A percentile compares a stretch with the other conserved stretches of the same genome.
These are phyloP conservation scores for Leucoagaricus sp. DNA, from an alignment of 1,284 basidiomycete genomes.

Conservation along the genomic window DNA sequence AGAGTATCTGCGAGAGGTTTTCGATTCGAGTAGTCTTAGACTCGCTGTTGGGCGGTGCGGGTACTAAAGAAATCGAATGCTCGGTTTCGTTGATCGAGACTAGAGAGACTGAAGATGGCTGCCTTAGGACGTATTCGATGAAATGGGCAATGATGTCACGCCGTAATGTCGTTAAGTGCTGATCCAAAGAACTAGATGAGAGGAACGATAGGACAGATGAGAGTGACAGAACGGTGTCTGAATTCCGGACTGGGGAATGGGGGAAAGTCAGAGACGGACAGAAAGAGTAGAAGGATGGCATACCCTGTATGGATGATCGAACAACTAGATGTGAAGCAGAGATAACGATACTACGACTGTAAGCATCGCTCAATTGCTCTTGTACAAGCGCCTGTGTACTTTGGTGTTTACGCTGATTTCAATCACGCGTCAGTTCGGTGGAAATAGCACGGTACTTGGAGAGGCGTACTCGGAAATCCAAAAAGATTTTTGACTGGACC, in stretches of 20 bases:
- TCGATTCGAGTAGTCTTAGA: constrained; percentile 44
- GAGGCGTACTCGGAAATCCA: constrained; percentile 58
- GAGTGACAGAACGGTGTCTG: constrained; percentile 52
- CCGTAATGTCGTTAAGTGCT: constrained; percentile 59
- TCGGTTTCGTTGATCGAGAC: constrained; percentile 36
- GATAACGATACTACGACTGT: constrained; percentile 54
- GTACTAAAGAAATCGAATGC: constrained; percentile 47
- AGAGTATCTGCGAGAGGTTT: constrained; percentile 53
- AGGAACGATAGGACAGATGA: constrained; percentile 60
- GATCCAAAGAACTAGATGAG: constrained; percentile 51
- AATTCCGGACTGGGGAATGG: constrained; percentile 52
- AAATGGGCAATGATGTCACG: constrained; percentile 64
- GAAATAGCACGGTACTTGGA: background rate
- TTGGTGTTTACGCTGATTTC: constrained; percentile 50
- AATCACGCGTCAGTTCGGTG: constrained; percentile 13
- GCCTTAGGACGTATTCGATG: constrained; percentile 57
- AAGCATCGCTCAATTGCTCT: constrained; percentile 74
- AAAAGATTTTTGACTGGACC: constrained; percentile 47
- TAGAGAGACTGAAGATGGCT: constrained; percentile 46
- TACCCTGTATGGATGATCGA: constrained; percentile 58
- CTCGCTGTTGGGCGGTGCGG: constrained; percentile 44
- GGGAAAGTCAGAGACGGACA: background rate
- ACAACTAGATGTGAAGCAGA: constrained; percentile 51
- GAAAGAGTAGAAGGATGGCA: constrained; percentile 17
- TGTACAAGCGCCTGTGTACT: constrained; percentile 59